Percentiles rank a stretch among this genome's conserved stretches.
These are phyloP conservation scores for Irpex lacteus DNA, from an alignment of 1,284 basidiomycete genomes.

Conservation along the genomic window DNA sequence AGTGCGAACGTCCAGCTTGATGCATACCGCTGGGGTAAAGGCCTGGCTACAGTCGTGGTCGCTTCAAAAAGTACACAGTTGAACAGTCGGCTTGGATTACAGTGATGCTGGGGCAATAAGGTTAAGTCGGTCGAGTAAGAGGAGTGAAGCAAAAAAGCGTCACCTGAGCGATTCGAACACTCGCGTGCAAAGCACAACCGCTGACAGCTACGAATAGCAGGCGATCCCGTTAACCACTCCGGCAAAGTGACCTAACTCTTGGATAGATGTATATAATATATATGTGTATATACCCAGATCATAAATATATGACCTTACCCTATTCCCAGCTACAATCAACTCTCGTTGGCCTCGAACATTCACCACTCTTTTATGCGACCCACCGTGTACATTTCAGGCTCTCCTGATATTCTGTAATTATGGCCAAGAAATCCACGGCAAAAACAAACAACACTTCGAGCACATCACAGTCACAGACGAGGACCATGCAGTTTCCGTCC, in stretches of 20 bases:
- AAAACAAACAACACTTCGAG: constrained; percentile 11
- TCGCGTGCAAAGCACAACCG: constrained; percentile 69
- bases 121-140: neutral
- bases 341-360: too few relatives aligned
- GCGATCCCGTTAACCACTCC: constrained; percentile 93
- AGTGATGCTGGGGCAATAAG: too few relatives aligned
- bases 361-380: too few relatives aligned
- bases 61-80: too few relatives aligned
- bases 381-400: neutral
- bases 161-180: constrained; percentile 89
- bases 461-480: constrained; percentile 1
- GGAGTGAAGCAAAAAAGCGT: constrained; percentile 35
- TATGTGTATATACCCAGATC: neutral
- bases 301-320: neutral
- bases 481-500: constrained; percentile 26
- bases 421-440: constrained; percentile 11
- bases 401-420: neutral
- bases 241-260: constrained; percentile 69
- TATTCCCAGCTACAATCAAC: neutral
- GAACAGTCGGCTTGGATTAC: too few relatives aligned
- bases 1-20: too few relatives aligned
- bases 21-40: too few relatives aligned
- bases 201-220: constrained; percentile 60
- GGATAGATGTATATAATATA: neutral
- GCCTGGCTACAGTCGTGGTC: too few relatives aligned